Evolutionary conservation across 495 filamentous ascomycete species (phyloP).

Genomic region (Pseudotulostoma volvatum): DNA sequence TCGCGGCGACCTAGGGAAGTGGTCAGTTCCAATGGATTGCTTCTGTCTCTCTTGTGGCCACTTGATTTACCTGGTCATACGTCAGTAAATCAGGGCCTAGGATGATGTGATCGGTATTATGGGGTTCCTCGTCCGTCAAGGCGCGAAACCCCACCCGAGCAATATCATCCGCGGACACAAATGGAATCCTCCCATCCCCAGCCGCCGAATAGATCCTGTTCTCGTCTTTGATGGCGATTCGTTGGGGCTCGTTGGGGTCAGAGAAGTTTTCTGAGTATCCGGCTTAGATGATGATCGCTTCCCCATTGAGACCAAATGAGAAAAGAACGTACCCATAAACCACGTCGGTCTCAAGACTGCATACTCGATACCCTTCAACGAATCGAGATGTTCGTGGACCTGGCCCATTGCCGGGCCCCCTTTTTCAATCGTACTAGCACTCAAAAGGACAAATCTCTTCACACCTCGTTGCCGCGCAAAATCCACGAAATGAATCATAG

Average conservation of each 20-base stretch:
- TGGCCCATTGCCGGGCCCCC: conserved; percentile 22
- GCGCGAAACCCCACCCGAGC: conserved; percentile 15
- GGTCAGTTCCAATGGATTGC: neutral
- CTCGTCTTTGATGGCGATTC: neutral
- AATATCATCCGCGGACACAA: neutral
- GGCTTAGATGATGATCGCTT: too few species aligned
- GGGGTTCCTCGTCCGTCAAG: conserved; percentile 21
- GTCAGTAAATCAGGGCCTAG: conserved; percentile 30
- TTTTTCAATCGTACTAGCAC: conserved; percentile 17
- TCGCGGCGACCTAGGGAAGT: conserved; percentile 21
- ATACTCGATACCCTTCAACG: conserved; percentile 27
- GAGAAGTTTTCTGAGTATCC: conserved; percentile 10
- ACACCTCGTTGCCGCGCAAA: conserved; percentile 15
- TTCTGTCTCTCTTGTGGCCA: neutral
- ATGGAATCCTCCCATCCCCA: neutral
- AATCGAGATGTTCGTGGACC: conserved; percentile 1
- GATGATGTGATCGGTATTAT: conserved; percentile 28
- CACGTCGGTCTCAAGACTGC: conserved; percentile 26
- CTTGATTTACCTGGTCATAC: conserved; percentile 23
- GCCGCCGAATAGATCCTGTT: neutral
- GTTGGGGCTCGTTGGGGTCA: neutral
- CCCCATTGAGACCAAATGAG: too few species aligned
- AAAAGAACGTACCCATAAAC: conserved; percentile 33
- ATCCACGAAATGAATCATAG: conserved; percentile 20
- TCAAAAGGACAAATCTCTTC: conserved; percentile 28